Percentiles rank a stretch among this genome's conserved stretches.
phyloP scores from a whole-genome alignment of 2,329 filamentous ascomycete genomes.

The Amauroascus niger region DNA sequence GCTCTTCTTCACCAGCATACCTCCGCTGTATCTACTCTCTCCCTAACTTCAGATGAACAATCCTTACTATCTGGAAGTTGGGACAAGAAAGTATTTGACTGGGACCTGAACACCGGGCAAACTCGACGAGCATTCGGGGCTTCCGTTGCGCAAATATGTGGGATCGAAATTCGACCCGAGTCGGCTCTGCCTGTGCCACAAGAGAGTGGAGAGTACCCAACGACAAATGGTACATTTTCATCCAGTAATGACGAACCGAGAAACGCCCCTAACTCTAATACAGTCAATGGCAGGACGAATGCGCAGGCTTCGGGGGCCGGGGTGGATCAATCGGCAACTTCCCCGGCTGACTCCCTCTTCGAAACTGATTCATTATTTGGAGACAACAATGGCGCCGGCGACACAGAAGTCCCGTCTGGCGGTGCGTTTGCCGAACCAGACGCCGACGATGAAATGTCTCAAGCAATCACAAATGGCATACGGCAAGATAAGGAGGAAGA shows the following conservation, averaged over 20 bases:
- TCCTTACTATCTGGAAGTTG: conserved; percentile 86
- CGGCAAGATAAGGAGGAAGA: conserved; percentile 15
- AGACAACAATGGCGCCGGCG: conserved; percentile 54
- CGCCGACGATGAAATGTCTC: conserved; percentile 64
- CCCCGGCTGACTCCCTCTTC: conserved; percentile 73
- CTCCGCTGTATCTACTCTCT: conserved; percentile 82
- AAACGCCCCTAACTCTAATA: conserved; percentile 45
- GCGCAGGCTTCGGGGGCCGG: conserved; percentile 31
- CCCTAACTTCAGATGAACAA: conserved; percentile 71
- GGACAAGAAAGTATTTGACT: conserved; percentile 91
- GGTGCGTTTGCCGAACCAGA: conserved; percentile 68
- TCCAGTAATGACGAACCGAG: conserved; percentile 64
- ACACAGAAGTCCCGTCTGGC: conserved; percentile 42
- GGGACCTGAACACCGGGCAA: conserved; percentile 84
- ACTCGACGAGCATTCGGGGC: conserved; percentile 66
- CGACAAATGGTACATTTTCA: conserved; percentile 58
- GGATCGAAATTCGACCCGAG: conserved; percentile 73
- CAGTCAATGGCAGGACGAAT: conserved; percentile 32
- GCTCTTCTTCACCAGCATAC: conserved; percentile 70
- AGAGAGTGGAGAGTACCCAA: conserved; percentile 49
- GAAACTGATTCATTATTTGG: conserved; percentile 84
- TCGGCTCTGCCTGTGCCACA: conserved; percentile 66
- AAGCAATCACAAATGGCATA: conserved; percentile 58
- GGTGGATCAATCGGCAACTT: conserved; percentile 50
- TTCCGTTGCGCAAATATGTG: conserved; percentile 72